phyloP scores from a whole-genome alignment of 192 early-diverging fungal species.

The Neocallimastix lanati region DNA sequence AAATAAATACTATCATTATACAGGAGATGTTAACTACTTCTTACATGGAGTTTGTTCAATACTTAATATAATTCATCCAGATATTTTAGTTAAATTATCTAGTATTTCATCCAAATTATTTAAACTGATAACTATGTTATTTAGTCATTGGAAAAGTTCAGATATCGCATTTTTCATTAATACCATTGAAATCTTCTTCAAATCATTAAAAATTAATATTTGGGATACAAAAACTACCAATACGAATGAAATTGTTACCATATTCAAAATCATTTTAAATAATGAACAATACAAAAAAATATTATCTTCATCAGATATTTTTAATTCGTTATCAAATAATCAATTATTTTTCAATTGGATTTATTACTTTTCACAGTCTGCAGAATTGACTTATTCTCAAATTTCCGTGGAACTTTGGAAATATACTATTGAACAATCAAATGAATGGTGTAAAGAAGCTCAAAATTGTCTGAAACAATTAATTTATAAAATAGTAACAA shows the following conservation, averaged over 20 bases:
- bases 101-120: no score
- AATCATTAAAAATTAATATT: no score
- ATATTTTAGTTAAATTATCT: not conserved
- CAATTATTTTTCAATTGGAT: not conserved
- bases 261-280: not conserved
- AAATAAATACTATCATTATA: not conserved
- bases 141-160: no score
- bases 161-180: no score
- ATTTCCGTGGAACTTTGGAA: not conserved
- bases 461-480: not conserved
- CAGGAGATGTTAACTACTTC: not conserved
- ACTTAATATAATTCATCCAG: not conserved
- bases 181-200: no score
- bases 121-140: no score
- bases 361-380: not conserved
- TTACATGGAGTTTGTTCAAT: not conserved
- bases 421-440: not conserved
- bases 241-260: not conserved
- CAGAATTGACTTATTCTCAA: not conserved
- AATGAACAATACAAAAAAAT: not conserved
- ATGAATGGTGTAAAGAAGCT: not conserved
- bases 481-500: not conserved
- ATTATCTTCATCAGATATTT: not conserved
- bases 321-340: not conserved
- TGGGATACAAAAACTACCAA: not conserved